Conservation (phyloP, 441 rosid species). For the Pelargonium fulgidum region DNA sequence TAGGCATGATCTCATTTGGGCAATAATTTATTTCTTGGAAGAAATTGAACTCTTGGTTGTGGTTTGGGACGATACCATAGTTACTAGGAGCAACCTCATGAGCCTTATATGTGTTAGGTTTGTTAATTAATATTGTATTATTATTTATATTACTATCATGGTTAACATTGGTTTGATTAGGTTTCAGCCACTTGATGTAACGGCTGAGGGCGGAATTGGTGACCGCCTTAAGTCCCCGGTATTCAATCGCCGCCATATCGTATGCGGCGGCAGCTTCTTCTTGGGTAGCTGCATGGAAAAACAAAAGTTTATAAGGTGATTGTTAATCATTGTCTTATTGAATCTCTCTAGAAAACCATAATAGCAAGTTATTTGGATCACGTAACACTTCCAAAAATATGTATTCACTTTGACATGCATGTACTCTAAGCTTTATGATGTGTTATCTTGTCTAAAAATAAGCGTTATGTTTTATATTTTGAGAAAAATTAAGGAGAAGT, state of each 20-base stretch:
- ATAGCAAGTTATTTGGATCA: no score
- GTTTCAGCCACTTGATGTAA: slow-evolving; percentile 53
- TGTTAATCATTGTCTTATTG: no score
- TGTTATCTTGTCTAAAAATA: no score
- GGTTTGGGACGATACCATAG: slow-evolving; percentile 11
- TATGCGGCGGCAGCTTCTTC: slow-evolving; percentile 50
- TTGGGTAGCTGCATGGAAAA: slow-evolving; percentile 43
- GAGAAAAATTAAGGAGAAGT: no score
- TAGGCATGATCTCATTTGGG: neutral
- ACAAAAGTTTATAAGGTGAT: no score
- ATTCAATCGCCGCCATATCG: slow-evolving; percentile 44
- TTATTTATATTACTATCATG: no score
- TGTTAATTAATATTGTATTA: neutral
- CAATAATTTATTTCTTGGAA: slow-evolving; percentile 10
- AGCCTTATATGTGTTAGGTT: neutral
- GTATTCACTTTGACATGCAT: no score
- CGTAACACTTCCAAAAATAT: no score
- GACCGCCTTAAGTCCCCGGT: slow-evolving; percentile 50
- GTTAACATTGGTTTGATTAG: slow-evolving; percentile 16
- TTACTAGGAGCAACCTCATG: neutral
- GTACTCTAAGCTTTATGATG: no score
- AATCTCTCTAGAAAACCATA: no score
- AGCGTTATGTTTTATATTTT: no score
- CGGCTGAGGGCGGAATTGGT: slow-evolving; percentile 54
- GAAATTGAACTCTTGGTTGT: slow-evolving; percentile 26